These are phyloP conservation scores for Mucor racemosus DNA, from an alignment of 371 early-diverging fungal species.

Conservation along the genomic window DNA sequence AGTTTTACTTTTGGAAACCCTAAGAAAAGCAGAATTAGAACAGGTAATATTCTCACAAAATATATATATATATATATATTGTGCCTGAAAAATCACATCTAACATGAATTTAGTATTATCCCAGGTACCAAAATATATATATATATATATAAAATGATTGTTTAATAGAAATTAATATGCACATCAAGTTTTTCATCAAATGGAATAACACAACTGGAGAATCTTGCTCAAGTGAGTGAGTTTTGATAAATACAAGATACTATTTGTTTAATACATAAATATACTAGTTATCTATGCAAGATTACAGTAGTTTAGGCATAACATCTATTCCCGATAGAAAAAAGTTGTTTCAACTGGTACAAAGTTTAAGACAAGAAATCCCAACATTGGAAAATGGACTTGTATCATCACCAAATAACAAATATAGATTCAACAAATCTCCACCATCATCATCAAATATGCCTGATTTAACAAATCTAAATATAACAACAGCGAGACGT, in stretches of 20 bases:
- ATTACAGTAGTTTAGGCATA: constrained; percentile 74
- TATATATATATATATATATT: background rate
- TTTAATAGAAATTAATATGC: constrained; percentile 8
- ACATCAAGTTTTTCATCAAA: constrained; percentile 51
- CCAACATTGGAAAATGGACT: constrained; percentile 41
- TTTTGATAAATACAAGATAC: background rate
- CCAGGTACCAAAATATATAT: constrained; percentile 21
- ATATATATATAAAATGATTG: background rate
- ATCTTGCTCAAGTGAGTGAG: constrained; percentile 49
- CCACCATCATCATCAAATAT: background rate
- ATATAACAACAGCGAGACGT: constrained; percentile 13
- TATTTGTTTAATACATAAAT: background rate
- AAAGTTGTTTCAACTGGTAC: constrained; percentile 67
- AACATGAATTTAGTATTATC: constrained; percentile 28
- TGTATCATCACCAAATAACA: constrained; percentile 20
- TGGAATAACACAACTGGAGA: constrained; percentile 59
- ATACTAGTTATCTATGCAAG: constrained; percentile 72
- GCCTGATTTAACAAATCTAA: constrained; percentile 11
- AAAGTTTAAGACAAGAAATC: constrained; percentile 36
- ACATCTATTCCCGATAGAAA: constrained; percentile 77
- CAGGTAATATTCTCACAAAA: constrained; percentile 26
- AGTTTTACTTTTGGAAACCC: constrained; percentile 37
- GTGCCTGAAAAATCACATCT: background rate
- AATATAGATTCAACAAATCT: constrained; percentile 14
- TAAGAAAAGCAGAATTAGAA: constrained; percentile 48